Base-by-base conservation (phyloP, 495 filamentous ascomycete species). In the Aspergillus heteromorphus region DNA sequence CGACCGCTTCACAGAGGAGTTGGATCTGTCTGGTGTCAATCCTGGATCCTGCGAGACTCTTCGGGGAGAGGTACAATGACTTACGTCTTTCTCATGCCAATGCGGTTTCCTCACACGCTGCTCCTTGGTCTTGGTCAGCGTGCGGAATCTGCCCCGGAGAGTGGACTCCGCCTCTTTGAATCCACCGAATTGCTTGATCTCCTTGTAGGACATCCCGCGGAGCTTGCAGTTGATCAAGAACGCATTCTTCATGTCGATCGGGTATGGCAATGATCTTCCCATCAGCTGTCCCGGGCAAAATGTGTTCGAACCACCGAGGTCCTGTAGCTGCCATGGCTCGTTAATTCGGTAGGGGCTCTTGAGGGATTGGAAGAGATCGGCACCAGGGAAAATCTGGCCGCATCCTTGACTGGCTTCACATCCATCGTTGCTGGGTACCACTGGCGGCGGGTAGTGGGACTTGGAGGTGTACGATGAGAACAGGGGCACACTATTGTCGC, bases 161-260 rank as follows among this genome's bases (percentile, higher is more conserved):
- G 92, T 96, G 10, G 89, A 93, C 65, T 96, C 92, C 9, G 91
- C 88, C 63, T 92, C 89, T 8, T 71, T 76, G 55, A 91, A 87
- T 0, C 79, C 73, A 0, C 88, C 86, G 6, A 74, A 58, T 5
- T 64, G 65, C 45, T 84, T 85, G 62, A 97, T 96, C 23, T 89
- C 81, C 55, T 83, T 87, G 74, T 96, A 97, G 5, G 88, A 85
- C 60, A 87, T 71, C 0, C 88, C 88, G n/a, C 70, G 69, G 8
- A 70, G 61, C 66, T 87, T 89, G 45, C 72, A 79, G 13, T 76
- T 60, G 14, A 95, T 71, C 0, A 97, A 73, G 51, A 87, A 83
- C 0, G 74, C 66, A 62, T 95, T 84, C 51, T 82, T 81, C 6
- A 61, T 54, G 10, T 75, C 59, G 20, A 51, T 59, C 49, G 58